Evolutionary conservation across 2,329 filamentous ascomycete species (phyloP), one percentile per base, ranked within the genome.

Genomic region (Phaeosphaeria sp.): DNA sequence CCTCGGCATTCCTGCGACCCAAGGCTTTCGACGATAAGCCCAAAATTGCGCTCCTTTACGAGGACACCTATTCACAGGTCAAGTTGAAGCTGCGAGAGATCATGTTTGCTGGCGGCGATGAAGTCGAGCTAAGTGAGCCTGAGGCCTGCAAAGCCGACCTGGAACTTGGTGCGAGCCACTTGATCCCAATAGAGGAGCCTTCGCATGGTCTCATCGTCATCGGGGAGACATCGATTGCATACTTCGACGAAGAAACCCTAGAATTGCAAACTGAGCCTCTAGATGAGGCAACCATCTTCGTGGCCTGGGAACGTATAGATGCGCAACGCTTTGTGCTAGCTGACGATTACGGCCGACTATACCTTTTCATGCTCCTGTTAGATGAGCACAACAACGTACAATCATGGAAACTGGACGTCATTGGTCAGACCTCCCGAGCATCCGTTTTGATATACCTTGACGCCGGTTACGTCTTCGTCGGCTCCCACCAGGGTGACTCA

Each of bases 401-500:
- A 15, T 86, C 86, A 21, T 91, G 96, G 84, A 86, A 88, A 53
- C 82, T 97, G 20, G 84, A 87, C 50, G 79, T 84, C 21, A 83
- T 96, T 20, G 87, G 87, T 3, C 72, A 82, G 59, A 93, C 90
- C 0, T 92, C 93, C 15, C 86, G 91, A 64, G 91, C 94, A 9
- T 90, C 89, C 6, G 87, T 84, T 15, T 79, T 99, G 44, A 88
- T 96, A 0, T 95, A 96, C 71, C 82, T 97, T 61, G 88, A 88
- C 25, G 81, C 86, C 40, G 86, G 89, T 0, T 81, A 90, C 47
- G 82, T 97, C 13, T 98, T 96, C 73, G 83, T 99, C 42, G 95
- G 91, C 11, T 97, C 94, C 1, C 93, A 97, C 74, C 91, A 95
- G 68, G 94, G 94, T 36, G 92, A 99, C 75, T 96, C 92, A 1